Conservation (phyloP, 306 rosid genomes). For the Sindora glabra region DNA sequence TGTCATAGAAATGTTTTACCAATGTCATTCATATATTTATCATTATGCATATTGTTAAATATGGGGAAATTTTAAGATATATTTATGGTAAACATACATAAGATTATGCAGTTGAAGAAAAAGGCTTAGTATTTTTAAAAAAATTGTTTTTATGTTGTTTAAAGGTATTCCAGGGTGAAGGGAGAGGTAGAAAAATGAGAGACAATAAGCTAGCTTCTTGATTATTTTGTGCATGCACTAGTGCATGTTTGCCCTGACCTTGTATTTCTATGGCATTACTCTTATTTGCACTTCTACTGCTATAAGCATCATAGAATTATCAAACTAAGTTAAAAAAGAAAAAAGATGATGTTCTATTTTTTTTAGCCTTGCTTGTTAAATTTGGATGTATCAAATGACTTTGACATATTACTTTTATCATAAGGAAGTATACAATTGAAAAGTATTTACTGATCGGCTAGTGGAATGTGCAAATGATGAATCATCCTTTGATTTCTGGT, state of each 20-base stretch:
- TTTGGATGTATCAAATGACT: not conserved
- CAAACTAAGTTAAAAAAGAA: not conserved
- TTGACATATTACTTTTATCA: constrained; percentile 9
- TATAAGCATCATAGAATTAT: not conserved
- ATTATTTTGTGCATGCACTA: not conserved
- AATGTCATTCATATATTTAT: not conserved
- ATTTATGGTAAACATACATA: too few species aligned
- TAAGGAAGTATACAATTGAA: constrained; percentile 66
- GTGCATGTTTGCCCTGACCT: not conserved
- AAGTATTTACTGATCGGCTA: constrained; percentile 71
- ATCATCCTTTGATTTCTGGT: constrained; percentile 73
- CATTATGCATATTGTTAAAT: not conserved
- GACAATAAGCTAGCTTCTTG: not conserved
- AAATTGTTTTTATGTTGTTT: not conserved
- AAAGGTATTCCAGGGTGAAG: not conserved
- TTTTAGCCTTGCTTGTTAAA: constrained; percentile 9
- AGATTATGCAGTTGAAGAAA: too few species aligned
- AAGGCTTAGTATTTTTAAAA: not conserved
- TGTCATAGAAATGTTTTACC: too few species aligned
- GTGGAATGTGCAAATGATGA: constrained; percentile 68
- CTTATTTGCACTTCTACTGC: not conserved
- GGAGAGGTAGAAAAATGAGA: not conserved
- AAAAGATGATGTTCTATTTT: not conserved
- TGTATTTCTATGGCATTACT: not conserved
- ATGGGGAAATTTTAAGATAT: not conserved